Conservation (phyloP, 179 eudicot genomes). For the Spergularia azorica region DNA sequence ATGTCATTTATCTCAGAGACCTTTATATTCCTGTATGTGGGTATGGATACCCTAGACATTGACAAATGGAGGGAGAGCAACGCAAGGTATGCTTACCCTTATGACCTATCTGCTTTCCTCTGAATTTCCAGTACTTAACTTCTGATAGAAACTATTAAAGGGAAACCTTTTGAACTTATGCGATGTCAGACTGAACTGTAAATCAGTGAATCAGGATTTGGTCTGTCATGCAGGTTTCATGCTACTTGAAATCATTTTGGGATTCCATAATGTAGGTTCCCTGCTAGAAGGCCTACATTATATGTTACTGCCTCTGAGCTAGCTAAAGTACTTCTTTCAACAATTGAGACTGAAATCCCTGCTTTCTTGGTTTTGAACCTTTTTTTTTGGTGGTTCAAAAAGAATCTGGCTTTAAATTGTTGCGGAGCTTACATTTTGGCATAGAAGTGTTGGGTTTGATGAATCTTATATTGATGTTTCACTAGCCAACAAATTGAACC, state of each 20-base stretch:
- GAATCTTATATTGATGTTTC: no score
- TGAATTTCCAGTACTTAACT: neutral
- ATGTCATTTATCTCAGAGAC: slow-evolving; percentile 79
- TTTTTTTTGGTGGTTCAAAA: neutral
- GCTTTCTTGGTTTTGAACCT: neutral
- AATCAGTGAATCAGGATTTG: no score
- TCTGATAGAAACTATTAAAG: neutral
- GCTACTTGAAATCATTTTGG: no score
- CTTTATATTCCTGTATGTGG: slow-evolving; percentile 77
- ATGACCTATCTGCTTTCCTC: neutral
- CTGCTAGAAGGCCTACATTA: neutral
- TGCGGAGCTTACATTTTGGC: no score
- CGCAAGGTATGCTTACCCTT: slow-evolving; percentile 43
- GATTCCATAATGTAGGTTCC: neutral
- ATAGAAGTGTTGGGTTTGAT: no score
- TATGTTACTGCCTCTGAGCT: neutral
- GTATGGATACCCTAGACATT: slow-evolving; percentile 80
- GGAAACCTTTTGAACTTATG: neutral
- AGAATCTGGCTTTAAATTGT: neutral
- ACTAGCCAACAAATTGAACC: no score
- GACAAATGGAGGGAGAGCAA: slow-evolving; percentile 67
- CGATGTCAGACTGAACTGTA: neutral
- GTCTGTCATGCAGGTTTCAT: no score
- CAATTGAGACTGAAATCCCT: neutral
- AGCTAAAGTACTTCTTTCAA: neutral